Conservation (phyloP, 306 rosid genomes). For the Quercus berberidifolia region DNA sequence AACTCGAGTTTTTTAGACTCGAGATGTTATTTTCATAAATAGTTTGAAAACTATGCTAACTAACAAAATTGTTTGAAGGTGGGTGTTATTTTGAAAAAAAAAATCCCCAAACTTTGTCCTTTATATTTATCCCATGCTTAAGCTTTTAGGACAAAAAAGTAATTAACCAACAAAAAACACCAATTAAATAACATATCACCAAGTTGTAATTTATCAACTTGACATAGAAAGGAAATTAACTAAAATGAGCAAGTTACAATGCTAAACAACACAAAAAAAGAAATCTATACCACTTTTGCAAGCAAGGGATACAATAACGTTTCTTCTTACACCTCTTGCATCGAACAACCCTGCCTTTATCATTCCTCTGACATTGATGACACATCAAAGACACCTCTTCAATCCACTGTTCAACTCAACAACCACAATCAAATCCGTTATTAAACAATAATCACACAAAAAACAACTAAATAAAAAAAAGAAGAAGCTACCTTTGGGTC, state of each 20-base stretch:
- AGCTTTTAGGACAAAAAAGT: too few relatives aligned
- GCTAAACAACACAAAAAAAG: background rate
- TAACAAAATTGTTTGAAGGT: too few relatives aligned
- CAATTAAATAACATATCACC: too few relatives aligned
- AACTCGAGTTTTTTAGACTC: too few relatives aligned
- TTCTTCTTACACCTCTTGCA: slow-evolving; percentile 43
- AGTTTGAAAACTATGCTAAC: too few relatives aligned
- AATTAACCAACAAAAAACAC: too few relatives aligned
- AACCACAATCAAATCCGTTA: slow-evolving; percentile 6
- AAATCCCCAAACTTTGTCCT: too few relatives aligned
- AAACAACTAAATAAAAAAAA: background rate
- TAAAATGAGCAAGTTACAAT: slow-evolving; percentile 1
- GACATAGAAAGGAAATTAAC: background rate
- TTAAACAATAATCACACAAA: background rate
- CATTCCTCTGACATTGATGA: slow-evolving; percentile 92
- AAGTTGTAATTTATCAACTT: background rate
- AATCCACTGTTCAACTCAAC: slow-evolving; percentile 31
- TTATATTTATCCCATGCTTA: too few relatives aligned
- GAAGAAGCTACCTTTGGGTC: background rate
- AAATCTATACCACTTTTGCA: slow-evolving; percentile 46
- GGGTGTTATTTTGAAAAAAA: too few relatives aligned
- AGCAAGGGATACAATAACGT: slow-evolving; percentile 57
- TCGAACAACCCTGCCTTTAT: slow-evolving; percentile 68
- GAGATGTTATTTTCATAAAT: too few relatives aligned
- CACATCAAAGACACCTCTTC: slow-evolving; percentile 59